Conservation (phyloP, 345 rosid genomes). For the Gossypioides kirkii region DNA sequence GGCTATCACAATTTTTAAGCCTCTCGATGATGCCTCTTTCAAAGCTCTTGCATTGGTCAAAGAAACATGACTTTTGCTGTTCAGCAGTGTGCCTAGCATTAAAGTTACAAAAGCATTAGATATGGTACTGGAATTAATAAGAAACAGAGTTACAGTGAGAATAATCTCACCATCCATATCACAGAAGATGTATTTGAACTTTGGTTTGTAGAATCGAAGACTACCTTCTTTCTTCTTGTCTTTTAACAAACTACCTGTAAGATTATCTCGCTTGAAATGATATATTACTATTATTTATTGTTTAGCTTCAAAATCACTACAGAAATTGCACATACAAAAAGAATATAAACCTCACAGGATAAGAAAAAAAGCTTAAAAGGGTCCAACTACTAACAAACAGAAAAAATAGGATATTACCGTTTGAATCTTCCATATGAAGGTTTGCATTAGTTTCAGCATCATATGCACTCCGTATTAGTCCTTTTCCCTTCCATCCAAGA, state of each 20-base stretch:
- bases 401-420: constrained; percentile 43
- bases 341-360: neutral
- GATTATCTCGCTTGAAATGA: constrained; percentile 25
- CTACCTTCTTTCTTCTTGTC: constrained; percentile 90
- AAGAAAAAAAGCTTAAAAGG: neutral
- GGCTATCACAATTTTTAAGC: constrained; percentile 86
- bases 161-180: constrained; percentile 90
- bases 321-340: constrained; percentile 5
- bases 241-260: constrained; percentile 46
- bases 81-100: constrained; percentile 68
- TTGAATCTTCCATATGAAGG: constrained; percentile 37
- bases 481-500: constrained; percentile 96
- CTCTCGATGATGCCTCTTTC: constrained; percentile 80
- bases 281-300: neutral
- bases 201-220: constrained; percentile 81
- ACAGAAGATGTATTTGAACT: constrained; percentile 91
- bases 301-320: constrained; percentile 15
- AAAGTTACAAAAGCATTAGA: constrained; percentile 20
- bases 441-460: constrained; percentile 37
- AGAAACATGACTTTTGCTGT: constrained; percentile 72
- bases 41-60: constrained; percentile 66
- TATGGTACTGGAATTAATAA: constrained; percentile 4
- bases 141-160: constrained; percentile 11
- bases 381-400: neutral
- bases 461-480: constrained; percentile 79